These are phyloP conservation scores for Cutaneotrichosporon sp. DNA, from an alignment of 1,284 basidiomycete species.

Conservation along the genomic window DNA sequence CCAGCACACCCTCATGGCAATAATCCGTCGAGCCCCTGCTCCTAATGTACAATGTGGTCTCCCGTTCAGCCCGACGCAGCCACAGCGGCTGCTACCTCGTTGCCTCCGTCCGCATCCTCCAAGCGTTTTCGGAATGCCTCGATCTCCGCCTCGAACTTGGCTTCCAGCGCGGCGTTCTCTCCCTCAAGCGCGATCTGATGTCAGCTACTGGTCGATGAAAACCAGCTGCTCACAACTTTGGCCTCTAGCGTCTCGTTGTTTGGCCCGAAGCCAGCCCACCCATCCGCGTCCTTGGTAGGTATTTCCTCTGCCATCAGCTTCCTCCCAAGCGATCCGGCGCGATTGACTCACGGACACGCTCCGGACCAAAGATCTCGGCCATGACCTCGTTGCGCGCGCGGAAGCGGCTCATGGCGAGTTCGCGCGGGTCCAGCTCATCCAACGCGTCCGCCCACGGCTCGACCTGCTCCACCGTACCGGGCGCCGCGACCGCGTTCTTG, in stretches of 20 bases:
- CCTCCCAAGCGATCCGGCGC: neutral
- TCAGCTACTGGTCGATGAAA: neutral
- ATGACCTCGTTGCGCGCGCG: conserved; percentile 41
- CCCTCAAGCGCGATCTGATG: conserved; percentile 27
- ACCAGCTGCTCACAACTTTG: conserved; percentile 32
- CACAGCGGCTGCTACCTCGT: neutral
- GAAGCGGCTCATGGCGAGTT: conserved; percentile 42
- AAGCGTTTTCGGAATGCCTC: conserved; percentile 22
- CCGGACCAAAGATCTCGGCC: conserved; percentile 41
- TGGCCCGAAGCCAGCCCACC: conserved; percentile 36
- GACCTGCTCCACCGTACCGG: conserved; percentile 4
- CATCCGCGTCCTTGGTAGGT: conserved; percentile 20
- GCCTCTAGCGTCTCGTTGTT: conserved; percentile 35
- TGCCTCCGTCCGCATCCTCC: conserved; percentile 1
- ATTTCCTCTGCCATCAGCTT: conserved; percentile 11
- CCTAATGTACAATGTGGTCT: too few species aligned
- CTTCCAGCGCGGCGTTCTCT: conserved; percentile 38
- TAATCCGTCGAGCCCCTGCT: too few species aligned
- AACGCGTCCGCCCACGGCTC: conserved; percentile 45
- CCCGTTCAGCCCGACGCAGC: neutral
- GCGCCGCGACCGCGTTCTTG: conserved; percentile 26
- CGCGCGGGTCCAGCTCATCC: conserved; percentile 43
- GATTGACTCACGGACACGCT: conserved; percentile 37
- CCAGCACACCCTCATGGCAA: too few species aligned
- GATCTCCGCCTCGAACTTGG: conserved; percentile 21